Evolutionary conservation across 192 early-diverging fungal genomes (phyloP).

Genomic region (Geranomyces michiganensis): DNA sequence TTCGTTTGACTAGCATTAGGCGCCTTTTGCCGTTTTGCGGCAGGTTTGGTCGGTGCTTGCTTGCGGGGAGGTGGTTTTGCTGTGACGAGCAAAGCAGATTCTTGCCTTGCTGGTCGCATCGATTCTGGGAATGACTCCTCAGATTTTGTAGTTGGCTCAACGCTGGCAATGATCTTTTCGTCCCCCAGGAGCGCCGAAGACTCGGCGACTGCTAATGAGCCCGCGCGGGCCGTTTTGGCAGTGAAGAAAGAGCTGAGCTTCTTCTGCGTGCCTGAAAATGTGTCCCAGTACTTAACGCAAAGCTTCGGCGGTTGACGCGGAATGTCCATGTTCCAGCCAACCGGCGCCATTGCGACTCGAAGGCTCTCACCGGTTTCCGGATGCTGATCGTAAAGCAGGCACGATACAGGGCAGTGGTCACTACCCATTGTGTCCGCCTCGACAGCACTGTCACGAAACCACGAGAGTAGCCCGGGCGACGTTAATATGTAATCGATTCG

Average conservation of each 20-base stretch:
- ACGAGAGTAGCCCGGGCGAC: slow-evolving; percentile 53
- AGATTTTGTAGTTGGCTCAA: neutral
- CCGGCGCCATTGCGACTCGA: slow-evolving; percentile 12
- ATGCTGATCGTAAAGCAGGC: slow-evolving; percentile 23
- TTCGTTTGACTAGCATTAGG: neutral
- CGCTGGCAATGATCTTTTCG: neutral
- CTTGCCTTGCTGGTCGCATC: neutral
- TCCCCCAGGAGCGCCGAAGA: neutral
- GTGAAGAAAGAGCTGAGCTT: slow-evolving; percentile 56
- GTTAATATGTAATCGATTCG: slow-evolving; percentile 77
- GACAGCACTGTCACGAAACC: slow-evolving; percentile 63
- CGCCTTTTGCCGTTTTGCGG: neutral
- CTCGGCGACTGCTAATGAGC: neutral
- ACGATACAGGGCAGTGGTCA: slow-evolving; percentile 80
- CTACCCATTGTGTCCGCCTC: slow-evolving; percentile 67
- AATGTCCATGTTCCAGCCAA: slow-evolving; percentile 15
- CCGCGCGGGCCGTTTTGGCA: slow-evolving; percentile 20
- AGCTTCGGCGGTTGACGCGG: slow-evolving; percentile 35
- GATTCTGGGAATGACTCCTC: no score
- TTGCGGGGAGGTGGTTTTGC: neutral
- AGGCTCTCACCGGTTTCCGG: slow-evolving; percentile 30
- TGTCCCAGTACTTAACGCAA: slow-evolving; percentile 62
- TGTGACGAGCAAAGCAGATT: neutral
- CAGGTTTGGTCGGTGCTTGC: neutral
- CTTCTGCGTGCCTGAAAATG: slow-evolving; percentile 62